Base-by-base conservation (phyloP, 768 basidiomycete genomes). In the Suillus lakei region DNA sequence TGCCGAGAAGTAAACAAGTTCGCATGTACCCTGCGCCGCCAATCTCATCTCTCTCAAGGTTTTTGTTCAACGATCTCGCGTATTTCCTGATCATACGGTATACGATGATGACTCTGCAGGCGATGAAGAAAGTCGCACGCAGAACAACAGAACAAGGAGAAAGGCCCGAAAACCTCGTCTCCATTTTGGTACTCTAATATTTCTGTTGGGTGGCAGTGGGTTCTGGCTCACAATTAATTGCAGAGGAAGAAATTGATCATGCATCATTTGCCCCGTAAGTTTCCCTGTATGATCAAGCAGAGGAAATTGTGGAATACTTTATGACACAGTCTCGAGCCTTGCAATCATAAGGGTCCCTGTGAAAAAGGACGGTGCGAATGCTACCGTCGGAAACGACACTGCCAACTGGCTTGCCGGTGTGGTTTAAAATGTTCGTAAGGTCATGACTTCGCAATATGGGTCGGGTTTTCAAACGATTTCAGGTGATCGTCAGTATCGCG, bases 281-380 rank as follows among this genome's bases (percentile, higher is more conserved):
- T 32, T 7, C n/a, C n/a, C 56, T 5, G 1, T 16, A 30, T 53
- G 2, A 10, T 15, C 16, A 13, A 26, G 34, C 12, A 39, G 8
- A 54, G 3, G 10, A 32, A 5, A 54, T 30, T 15, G 3, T 43
- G n/a, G 6, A 21, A 56, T 16, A 41, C 18, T 30, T 51, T 23
- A 41, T 28, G n/a, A 41, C 18, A 18, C 12, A 83, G 82, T 18
- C 66, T 71, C 6, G 43, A 56, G 21, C 81, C 82, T 15, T 87
- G 86, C 70, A 71, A 75, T 26, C 87, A 89, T 70, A 62, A 71
- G 32, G 87, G 88, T 0, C 70, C 79, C 34, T 89, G 88, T 67
- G 77, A 78, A 46, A 68, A 72, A 4, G 68, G 67, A 0, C 62
- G 69, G 5, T 89, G 88, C 50, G 51, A 64, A 0, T 89, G 88